Evolutionary conservation across 345 rosid species (phyloP).

Genomic region (Brassica cretica): DNA sequence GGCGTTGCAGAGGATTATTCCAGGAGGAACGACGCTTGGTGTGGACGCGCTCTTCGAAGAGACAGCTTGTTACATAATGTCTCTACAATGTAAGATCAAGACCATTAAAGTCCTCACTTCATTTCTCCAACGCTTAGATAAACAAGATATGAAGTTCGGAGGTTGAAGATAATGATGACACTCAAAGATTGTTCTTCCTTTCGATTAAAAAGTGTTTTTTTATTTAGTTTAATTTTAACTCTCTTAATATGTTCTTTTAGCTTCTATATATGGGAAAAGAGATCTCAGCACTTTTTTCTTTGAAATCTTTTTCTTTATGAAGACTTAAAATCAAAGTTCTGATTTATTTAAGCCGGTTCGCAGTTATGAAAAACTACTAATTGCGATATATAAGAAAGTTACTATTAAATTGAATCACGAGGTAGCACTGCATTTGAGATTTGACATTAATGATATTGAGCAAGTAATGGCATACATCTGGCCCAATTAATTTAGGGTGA

Average conservation of each 20-base stretch:
- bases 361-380: conserved; percentile 7
- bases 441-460: conserved; percentile 30
- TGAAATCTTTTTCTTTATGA: conserved; percentile 24
- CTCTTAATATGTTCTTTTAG: background rate
- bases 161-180: conserved; percentile 40
- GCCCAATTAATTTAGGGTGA: conserved; percentile 25
- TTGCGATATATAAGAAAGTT: background rate
- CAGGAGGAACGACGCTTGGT: conserved; percentile 65
- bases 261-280: conserved; percentile 31
- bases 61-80: conserved; percentile 67
- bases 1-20: conserved; percentile 74
- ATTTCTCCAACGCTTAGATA: conserved; percentile 53
- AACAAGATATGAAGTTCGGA: conserved; percentile 57
- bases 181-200: conserved; percentile 21
- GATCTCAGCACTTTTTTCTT: conserved; percentile 31
- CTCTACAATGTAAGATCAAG: conserved; percentile 60
- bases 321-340: conserved; percentile 7
- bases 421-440: conserved; percentile 33
- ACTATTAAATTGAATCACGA: conserved; percentile 34
- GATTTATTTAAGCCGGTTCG: background rate
- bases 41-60: conserved; percentile 66
- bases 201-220: background rate
- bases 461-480: conserved; percentile 19
- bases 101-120: conserved; percentile 56
- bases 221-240: background rate